phyloP scores from a whole-genome alignment of 2,329 filamentous ascomycete genomes.

The Bipolaris gigantea region DNA sequence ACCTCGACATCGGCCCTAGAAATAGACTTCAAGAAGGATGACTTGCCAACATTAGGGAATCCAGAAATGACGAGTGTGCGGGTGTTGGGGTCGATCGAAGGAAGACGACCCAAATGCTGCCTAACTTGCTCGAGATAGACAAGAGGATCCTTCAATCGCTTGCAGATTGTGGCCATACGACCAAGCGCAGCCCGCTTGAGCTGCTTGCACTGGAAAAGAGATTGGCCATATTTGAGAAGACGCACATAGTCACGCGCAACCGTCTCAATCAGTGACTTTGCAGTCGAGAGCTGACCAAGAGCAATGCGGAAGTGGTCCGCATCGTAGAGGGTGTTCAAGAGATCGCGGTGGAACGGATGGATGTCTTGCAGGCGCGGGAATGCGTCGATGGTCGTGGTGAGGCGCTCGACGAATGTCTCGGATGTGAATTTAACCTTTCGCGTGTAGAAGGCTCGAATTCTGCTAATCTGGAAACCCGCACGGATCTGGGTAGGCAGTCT shows the following conservation, averaged over 20 bases:
- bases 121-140: conserved; percentile 95
- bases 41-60: conserved; percentile 92
- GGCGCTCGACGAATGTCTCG: conserved; percentile 95
- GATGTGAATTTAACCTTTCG: conserved; percentile 93
- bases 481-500: conserved; percentile 94
- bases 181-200: conserved; percentile 93
- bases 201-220: conserved; percentile 96
- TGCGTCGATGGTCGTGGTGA: conserved; percentile 84
- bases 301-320: conserved; percentile 77
- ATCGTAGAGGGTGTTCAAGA: conserved; percentile 91
- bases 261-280: conserved; percentile 94
- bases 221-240: conserved; percentile 89
- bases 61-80: conserved; percentile 94
- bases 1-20: conserved; percentile 95
- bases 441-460: conserved; percentile 95
- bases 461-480: conserved; percentile 91
- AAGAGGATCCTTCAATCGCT: conserved; percentile 90
- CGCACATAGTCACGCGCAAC: conserved; percentile 96
- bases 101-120: conserved; percentile 95
- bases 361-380: conserved; percentile 89
- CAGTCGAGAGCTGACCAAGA: conserved; percentile 91
- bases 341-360: conserved; percentile 85
- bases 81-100: conserved; percentile 97
- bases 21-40: conserved; percentile 88
- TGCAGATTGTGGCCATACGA: conserved; percentile 97